Conservation (phyloP, 1,284 basidiomycete genomes). For the Malassezia japonica region DNA sequence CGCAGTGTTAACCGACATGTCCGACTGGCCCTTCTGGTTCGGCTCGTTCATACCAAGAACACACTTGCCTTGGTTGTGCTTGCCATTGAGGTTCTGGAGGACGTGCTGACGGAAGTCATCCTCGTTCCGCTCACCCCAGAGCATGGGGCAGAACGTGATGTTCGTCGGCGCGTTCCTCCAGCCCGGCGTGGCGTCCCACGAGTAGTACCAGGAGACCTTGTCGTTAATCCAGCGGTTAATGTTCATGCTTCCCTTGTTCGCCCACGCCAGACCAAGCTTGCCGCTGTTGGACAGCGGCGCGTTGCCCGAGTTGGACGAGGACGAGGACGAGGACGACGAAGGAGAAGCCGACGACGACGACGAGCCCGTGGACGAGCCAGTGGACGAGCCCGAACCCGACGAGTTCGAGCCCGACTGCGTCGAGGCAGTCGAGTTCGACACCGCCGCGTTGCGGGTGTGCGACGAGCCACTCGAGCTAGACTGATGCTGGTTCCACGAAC, state of each 20-base stretch:
- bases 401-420: not conserved
- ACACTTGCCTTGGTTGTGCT: constrained; percentile 31
- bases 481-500: too few species aligned
- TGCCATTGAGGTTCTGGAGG: constrained; percentile 22
- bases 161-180: constrained; percentile 25
- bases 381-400: not conserved
- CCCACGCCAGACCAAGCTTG: constrained; percentile 37
- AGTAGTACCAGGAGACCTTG: constrained; percentile 35
- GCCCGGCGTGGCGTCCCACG: constrained; percentile 28
- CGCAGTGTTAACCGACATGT: constrained; percentile 24
- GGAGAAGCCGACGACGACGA: not conserved
- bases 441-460: not conserved
- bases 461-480: too few species aligned
- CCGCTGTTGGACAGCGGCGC: not conserved
- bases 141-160: constrained; percentile 41
- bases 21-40: constrained; percentile 33
- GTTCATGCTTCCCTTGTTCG: constrained; percentile 29
- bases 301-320: not conserved
- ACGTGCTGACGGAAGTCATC: constrained; percentile 28
- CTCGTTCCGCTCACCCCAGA: constrained; percentile 31
- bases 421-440: not conserved
- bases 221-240: constrained; percentile 26
- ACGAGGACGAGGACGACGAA: not conserved
- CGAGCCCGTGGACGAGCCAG: not conserved
- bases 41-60: constrained; percentile 41